phyloP scores from a whole-genome alignment of 805 yeast species.

The Yarrowia sp. region DNA sequence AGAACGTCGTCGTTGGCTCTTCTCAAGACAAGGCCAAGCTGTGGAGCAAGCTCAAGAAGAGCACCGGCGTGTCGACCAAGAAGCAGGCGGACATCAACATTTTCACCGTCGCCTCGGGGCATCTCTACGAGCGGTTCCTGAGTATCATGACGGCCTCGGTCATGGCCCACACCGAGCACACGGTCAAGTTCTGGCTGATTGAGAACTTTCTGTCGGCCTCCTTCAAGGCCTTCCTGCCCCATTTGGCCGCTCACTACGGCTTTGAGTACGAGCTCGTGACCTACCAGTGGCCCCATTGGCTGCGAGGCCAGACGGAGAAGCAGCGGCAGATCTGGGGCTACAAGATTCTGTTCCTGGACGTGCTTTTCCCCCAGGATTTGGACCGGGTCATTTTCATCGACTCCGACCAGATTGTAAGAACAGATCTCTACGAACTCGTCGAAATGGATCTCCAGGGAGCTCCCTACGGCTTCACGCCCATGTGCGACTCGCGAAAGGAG shows the following conservation, averaged over 20 bases:
- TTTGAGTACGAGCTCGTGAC: conserved; percentile 79
- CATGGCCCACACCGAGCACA: conserved; percentile 64
- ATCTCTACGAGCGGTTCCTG: conserved; percentile 72
- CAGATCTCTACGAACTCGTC: conserved; percentile 73
- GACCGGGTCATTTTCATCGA: conserved; percentile 83
- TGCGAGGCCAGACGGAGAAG: conserved; percentile 76
- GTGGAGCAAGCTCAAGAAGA: conserved; percentile 34
- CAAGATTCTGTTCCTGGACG: conserved; percentile 85
- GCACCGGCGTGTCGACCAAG: conserved; percentile 38
- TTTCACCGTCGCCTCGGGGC: conserved; percentile 85
- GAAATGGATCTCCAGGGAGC: conserved; percentile 77
- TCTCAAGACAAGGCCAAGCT: conserved; percentile 30
- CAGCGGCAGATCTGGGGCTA: conserved; percentile 88
- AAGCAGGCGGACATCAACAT: conserved; percentile 72
- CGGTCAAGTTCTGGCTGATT: conserved; percentile 84
- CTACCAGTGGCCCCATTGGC: conserved; percentile 93
- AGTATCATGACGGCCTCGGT: conserved; percentile 84
- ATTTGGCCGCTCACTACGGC: conserved; percentile 62
- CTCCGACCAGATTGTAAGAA: conserved; percentile 80
- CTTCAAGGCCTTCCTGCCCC: conserved; percentile 66
- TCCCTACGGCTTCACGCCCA: conserved; percentile 86
- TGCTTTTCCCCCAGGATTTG: conserved; percentile 79
- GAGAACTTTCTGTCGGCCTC: conserved; percentile 80
- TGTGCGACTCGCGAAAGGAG: conserved; percentile 80
- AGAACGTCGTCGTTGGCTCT: conserved; percentile 44